Conservation (phyloP, 2,329 filamentous ascomycete genomes). For the Neoarthrinium moseri region DNA sequence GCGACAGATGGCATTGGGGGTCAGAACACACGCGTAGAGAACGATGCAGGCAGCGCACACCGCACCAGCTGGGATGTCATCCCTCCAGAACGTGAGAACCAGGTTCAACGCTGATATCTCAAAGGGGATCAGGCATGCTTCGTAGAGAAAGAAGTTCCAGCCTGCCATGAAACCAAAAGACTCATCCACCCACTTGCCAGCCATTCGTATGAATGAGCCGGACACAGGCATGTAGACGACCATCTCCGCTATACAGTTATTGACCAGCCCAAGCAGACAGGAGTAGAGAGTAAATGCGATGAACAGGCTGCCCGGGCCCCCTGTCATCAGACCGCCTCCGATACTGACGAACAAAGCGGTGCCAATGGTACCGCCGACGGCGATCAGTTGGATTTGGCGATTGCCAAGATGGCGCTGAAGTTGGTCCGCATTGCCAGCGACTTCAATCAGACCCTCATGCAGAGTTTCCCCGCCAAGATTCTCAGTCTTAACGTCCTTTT, state of each 20-base stretch:
- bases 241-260: constrained; percentile 68
- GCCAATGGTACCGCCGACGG: constrained; percentile 54
- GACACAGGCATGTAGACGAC: constrained; percentile 59
- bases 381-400: constrained; percentile 50
- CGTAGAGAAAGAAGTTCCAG: constrained; percentile 43
- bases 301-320: constrained; percentile 50
- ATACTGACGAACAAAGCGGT: constrained; percentile 58
- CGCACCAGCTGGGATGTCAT: constrained; percentile 42
- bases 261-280: constrained; percentile 57
- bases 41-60: constrained; percentile 40
- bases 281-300: constrained; percentile 56
- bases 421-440: constrained; percentile 8
- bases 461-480: neutral
- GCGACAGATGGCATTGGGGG: constrained; percentile 8
- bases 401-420: constrained; percentile 12
- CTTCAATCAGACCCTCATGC: constrained; percentile 4
- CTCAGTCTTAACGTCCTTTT: neutral
- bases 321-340: constrained; percentile 46
- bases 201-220: constrained; percentile 63
- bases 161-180: constrained; percentile 56
- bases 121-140: constrained; percentile 38
- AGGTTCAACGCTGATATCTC: constrained; percentile 38
- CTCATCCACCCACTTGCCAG: constrained; percentile 66
- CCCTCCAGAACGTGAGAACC: constrained; percentile 45
- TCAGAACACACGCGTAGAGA: constrained; percentile 42